Conservation (phyloP, 345 rosid species). For the Hirschfeldia incana region DNA sequence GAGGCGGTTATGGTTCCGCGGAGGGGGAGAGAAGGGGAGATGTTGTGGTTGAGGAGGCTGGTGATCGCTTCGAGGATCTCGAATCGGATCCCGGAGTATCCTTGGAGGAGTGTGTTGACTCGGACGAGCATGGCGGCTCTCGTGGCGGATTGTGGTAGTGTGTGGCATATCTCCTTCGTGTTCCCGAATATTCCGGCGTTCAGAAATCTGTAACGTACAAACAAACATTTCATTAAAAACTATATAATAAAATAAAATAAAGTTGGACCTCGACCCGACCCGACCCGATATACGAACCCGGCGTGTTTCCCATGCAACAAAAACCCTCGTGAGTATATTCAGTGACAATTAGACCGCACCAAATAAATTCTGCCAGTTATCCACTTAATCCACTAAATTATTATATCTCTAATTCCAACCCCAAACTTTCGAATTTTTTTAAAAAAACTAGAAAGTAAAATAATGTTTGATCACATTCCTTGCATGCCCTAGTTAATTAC, state of each 20-base stretch:
- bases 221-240: not conserved
- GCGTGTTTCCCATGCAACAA: not conserved
- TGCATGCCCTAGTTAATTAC: not conserved
- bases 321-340: conserved; percentile 16
- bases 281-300: not conserved
- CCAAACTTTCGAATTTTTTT: not conserved
- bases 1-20: conserved; percentile 74
- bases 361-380: conserved; percentile 17
- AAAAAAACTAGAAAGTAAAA: not conserved
- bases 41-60: conserved; percentile 55
- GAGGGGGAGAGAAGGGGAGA: conserved; percentile 72
- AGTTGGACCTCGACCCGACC: not conserved
- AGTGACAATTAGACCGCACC: conserved; percentile 22
- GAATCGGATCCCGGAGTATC: conserved; percentile 72
- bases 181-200: conserved; percentile 69
- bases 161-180: conserved; percentile 58
- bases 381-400: conserved; percentile 15
- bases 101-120: conserved; percentile 71
- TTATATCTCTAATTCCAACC: not conserved
- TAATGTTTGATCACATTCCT: not conserved
- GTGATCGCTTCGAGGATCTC: conserved; percentile 71
- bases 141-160: conserved; percentile 56
- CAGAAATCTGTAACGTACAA: conserved; percentile 46
- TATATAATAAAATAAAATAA: not conserved
- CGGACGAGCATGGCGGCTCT: conserved; percentile 79